Evolutionary conservation across 495 filamentous ascomycete species (phyloP).

Genomic region (Lasiosphaeria hispida): DNA sequence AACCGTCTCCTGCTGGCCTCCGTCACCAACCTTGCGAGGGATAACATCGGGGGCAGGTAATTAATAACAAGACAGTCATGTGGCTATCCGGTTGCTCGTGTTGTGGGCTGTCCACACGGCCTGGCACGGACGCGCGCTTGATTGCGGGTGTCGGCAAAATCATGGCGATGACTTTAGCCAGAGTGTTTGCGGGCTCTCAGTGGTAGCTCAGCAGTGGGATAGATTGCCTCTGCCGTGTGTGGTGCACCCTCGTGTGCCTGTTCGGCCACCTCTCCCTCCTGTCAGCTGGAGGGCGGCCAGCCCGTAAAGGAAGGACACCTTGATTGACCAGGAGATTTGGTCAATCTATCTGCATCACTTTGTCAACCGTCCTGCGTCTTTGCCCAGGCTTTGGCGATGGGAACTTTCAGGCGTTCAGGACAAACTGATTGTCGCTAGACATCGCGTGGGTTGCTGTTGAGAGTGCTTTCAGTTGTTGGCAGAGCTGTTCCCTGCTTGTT

Average conservation of each 20-base stretch:
- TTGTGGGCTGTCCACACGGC: constrained; percentile 18
- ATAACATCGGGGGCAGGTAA: constrained; percentile 4
- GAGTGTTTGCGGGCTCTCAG: constrained; percentile 27
- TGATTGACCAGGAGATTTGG: constrained; percentile 23
- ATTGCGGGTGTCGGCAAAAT: constrained; percentile 33
- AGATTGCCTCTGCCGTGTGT: constrained; percentile 37
- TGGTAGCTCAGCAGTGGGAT: constrained; percentile 21
- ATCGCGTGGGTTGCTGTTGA: too few relatives aligned
- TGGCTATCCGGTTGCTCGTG: constrained; percentile 14
- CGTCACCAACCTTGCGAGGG: constrained; percentile 6
- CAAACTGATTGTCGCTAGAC: too few relatives aligned
- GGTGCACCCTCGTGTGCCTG: constrained; percentile 23
- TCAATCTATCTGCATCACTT: constrained; percentile 25
- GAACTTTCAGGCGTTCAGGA: too few relatives aligned
- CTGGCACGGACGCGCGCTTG: constrained; percentile 18
- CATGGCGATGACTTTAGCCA: constrained; percentile 33
- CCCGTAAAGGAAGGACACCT: constrained; percentile 8
- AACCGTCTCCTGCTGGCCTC: too few relatives aligned
- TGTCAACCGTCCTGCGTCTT: too few relatives aligned
- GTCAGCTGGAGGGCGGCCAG: constrained; percentile 4
- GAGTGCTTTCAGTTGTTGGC: too few relatives aligned
- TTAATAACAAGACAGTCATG: constrained; percentile 25
- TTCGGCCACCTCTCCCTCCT: constrained; percentile 14
- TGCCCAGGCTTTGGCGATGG: too few relatives aligned
- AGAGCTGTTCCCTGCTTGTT: not conserved